A percentile compares a stretch with the other conserved stretches of the same genome.
These are phyloP conservation scores for Epithele typhae DNA, from an alignment of 768 basidiomycete genomes.

Conservation along the genomic window DNA sequence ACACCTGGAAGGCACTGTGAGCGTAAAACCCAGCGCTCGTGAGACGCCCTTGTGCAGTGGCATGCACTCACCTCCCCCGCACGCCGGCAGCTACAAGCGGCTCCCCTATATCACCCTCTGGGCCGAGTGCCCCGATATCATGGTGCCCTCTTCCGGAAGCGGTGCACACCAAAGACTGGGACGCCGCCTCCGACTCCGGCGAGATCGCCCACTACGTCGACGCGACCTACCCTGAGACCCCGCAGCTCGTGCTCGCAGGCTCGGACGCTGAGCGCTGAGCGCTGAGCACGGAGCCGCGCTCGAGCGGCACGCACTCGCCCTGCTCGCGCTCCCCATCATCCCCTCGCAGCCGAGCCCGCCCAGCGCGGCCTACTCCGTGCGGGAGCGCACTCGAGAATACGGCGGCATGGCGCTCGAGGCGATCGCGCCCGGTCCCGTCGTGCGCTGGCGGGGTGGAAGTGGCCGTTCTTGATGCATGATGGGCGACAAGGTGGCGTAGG, in stretches of 20 bases:
- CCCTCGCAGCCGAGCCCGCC: conserved; percentile 2
- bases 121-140: conserved; percentile 50
- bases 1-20: conserved; percentile 26
- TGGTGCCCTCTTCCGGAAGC: conserved; percentile 28
- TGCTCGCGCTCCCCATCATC: conserved; percentile 5
- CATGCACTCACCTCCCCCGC: too few relatives aligned
- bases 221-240: conserved; percentile 28
- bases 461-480: too few relatives aligned
- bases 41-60: background rate
- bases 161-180: conserved; percentile 23
- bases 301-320: background rate
- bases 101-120: conserved; percentile 43
- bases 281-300: conserved; percentile 12
- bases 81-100: conserved; percentile 33
- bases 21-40: background rate
- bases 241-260: conserved; percentile 29
- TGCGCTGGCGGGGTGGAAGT: too few relatives aligned
- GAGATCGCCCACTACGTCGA: conserved; percentile 27
- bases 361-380: conserved; percentile 27
- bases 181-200: conserved; percentile 21
- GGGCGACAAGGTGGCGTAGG: too few relatives aligned
- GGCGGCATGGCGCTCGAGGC: conserved; percentile 3
- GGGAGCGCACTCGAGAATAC: conserved; percentile 27
- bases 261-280: conserved; percentile 23
- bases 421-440: too few relatives aligned